phyloP scores from a whole-genome alignment of 2,329 filamentous ascomycete genomes.

The Neurospora sp. region DNA sequence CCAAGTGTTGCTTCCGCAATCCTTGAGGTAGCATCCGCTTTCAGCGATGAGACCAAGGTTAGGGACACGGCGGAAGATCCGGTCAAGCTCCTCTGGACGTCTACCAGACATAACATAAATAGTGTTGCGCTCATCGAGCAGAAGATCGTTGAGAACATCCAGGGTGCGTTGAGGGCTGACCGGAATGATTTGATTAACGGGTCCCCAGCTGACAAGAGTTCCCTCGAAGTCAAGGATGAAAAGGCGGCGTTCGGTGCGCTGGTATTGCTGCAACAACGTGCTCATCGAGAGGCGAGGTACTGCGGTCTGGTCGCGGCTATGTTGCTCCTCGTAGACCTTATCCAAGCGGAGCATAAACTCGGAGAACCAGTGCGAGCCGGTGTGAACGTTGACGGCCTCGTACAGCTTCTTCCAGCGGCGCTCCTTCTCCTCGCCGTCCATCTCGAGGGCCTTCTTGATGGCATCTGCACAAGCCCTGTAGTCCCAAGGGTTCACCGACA shows the following conservation, averaged over 20 bases:
- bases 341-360: constrained; percentile 63
- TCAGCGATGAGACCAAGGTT: constrained; percentile 86
- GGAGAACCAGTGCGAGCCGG: constrained; percentile 78
- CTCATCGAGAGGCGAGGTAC: constrained; percentile 74
- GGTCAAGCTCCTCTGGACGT: constrained; percentile 78
- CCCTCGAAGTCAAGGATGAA: constrained; percentile 94
- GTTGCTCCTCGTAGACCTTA: constrained; percentile 73
- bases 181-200: constrained; percentile 73
- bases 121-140: constrained; percentile 70
- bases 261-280: constrained; percentile 56
- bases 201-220: constrained; percentile 80
- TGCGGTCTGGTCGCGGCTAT: constrained; percentile 72
- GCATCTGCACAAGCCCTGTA: constrained; percentile 81
- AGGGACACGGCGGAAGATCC: constrained; percentile 73
- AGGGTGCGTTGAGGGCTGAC: constrained; percentile 76
- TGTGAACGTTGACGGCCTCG: constrained; percentile 66
- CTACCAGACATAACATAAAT: constrained; percentile 93
- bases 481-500: constrained; percentile 92
- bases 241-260: constrained; percentile 55
- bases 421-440: constrained; percentile 65
- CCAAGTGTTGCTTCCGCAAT: constrained; percentile 62
- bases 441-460: constrained; percentile 74
- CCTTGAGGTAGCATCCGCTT: constrained; percentile 83
- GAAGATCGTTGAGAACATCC: constrained; percentile 70
- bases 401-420: constrained; percentile 66